Percentiles rank a stretch among this genome's conserved stretches.
phyloP scores from a whole-genome alignment of 345 rosid genomes.

The Murraya paniculata region DNA sequence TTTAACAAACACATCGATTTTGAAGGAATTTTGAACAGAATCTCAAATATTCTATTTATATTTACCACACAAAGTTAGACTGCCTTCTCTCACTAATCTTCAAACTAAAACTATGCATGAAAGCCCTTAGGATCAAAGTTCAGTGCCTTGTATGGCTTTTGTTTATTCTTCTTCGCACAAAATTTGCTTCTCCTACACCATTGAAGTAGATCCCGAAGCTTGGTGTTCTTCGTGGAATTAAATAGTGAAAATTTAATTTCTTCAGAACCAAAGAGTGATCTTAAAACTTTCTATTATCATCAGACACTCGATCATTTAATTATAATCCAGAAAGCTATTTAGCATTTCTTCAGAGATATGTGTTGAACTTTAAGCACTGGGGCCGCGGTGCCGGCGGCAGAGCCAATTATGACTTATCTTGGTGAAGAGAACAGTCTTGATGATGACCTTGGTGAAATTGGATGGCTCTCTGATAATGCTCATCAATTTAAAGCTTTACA shows the following conservation, averaged over 20 bases:
- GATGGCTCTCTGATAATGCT: no score
- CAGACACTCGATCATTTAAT: neutral
- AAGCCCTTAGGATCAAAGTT: neutral
- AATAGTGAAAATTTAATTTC: neutral
- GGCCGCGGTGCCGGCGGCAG: neutral
- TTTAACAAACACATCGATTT: neutral
- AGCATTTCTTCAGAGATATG: neutral
- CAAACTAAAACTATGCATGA: neutral
- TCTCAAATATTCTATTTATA: neutral
- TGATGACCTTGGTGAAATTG: no score
- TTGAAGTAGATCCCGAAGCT: neutral
- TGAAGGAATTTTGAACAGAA: neutral
- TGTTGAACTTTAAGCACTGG: neutral
- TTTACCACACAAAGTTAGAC: no score
- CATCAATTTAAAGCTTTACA: no score
- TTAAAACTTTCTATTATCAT: neutral
- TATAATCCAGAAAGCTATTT: neutral
- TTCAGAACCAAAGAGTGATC: neutral
- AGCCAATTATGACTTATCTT: neutral
- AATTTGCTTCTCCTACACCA: neutral
- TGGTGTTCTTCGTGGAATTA: neutral
- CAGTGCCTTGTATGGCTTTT: neutral
- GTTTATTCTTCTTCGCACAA: neutral
- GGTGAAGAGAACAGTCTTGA: no score
- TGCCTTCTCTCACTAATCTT: no score